These are phyloP conservation scores for Termitomyces sp. DNA, from an alignment of 1,284 basidiomycete genomes.

Conservation along the genomic window DNA sequence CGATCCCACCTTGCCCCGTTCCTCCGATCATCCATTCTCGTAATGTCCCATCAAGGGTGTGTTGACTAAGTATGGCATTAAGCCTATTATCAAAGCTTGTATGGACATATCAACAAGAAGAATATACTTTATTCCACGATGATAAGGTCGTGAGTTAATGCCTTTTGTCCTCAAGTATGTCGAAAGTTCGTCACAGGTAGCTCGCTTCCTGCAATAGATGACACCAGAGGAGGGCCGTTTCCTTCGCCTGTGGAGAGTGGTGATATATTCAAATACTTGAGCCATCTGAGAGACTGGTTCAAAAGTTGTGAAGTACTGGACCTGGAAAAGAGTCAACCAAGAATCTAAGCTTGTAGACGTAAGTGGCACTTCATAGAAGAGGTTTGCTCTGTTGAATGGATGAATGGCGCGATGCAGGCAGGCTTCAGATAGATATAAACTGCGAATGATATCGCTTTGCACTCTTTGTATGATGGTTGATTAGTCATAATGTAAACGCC, in stretches of 20 bases:
- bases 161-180: constrained; percentile 59
- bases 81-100: not conserved
- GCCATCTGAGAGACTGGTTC: constrained; percentile 50
- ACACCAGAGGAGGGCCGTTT: constrained; percentile 68
- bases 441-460: constrained; percentile 65
- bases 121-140: constrained; percentile 53
- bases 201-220: constrained; percentile 70
- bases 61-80: constrained; percentile 36
- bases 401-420: constrained; percentile 62
- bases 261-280: constrained; percentile 67
- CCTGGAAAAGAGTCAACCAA: constrained; percentile 32
- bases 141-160: constrained; percentile 70
- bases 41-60: constrained; percentile 54
- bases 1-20: constrained; percentile 45
- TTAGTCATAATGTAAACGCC: constrained; percentile 1
- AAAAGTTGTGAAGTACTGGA: constrained; percentile 55
- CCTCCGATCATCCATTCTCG: constrained; percentile 60
- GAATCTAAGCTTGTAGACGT: not conserved
- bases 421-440: constrained; percentile 54
- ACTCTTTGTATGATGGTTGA: constrained; percentile 42
- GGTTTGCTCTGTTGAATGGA: constrained; percentile 76
- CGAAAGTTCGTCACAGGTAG: constrained; percentile 66
- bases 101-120: not conserved
- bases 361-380: constrained; percentile 69
- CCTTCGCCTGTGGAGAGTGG: constrained; percentile 50